A percentile compares a stretch with the other conserved stretches of the same genome.
Conservation (phyloP, 2,329 filamentous ascomycete species). For the Hyphodiscus sp. region DNA sequence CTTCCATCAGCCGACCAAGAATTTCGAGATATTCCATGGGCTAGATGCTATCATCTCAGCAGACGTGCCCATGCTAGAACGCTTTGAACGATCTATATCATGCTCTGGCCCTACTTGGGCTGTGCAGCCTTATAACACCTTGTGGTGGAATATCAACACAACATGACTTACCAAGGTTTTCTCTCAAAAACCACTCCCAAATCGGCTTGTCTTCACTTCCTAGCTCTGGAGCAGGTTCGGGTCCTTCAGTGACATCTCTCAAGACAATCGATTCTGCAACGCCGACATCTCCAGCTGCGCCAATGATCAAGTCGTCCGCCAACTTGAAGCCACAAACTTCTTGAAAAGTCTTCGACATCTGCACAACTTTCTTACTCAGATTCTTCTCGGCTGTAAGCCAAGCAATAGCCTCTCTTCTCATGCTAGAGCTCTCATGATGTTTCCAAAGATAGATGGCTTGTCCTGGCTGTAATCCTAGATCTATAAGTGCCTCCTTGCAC, state of each 20-base stretch:
- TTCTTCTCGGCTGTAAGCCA: conserved; percentile 53
- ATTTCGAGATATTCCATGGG: no score
- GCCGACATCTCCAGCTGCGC: conserved; percentile 42
- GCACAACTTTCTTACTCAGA: conserved; percentile 59
- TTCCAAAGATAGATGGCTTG: conserved; percentile 49
- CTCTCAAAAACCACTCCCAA: conserved; percentile 43
- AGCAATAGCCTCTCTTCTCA: conserved; percentile 43
- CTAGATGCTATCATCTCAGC: no score
- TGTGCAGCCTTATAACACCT: not conserved
- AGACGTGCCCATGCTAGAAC: no score
- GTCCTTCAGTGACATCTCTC: conserved; percentile 45
- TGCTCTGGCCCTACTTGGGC: not conserved
- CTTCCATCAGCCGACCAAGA: no score
- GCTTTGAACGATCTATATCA: not conserved
- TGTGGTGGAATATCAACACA: not conserved
- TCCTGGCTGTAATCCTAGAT: conserved; percentile 48
- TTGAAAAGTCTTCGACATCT: conserved; percentile 69
- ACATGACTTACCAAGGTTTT: conserved; percentile 32
- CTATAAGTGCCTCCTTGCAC: conserved; percentile 39
- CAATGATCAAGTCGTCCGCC: conserved; percentile 60
- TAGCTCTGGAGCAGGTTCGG: conserved; percentile 26
- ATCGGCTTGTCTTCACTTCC: conserved; percentile 32
- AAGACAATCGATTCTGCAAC: conserved; percentile 54
- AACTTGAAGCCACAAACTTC: conserved; percentile 67
- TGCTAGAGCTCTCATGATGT: conserved; percentile 23